A percentile compares a stretch with the other conserved stretches of the same genome.
phyloP scores from a whole-genome alignment of 2,329 filamentous ascomycete species.

The Aspergillus terreus region DNA sequence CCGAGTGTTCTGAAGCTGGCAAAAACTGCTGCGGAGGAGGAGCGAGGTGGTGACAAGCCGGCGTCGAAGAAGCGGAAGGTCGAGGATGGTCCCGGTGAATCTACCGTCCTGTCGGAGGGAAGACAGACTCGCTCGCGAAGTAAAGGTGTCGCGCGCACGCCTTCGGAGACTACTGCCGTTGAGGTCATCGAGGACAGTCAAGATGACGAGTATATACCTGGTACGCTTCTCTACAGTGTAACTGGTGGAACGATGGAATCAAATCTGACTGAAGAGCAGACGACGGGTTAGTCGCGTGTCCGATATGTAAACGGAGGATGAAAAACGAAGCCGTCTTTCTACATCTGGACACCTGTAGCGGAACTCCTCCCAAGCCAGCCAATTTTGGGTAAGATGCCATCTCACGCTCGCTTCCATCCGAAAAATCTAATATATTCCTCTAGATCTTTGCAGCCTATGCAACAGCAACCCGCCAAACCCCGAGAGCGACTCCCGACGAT shows the following conservation, averaged over 20 bases:
- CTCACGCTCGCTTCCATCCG: constrained; percentile 15
- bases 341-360: constrained; percentile 71
- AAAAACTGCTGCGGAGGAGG: constrained; percentile 48
- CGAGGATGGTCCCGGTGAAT: constrained; percentile 24
- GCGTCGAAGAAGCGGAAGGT: constrained; percentile 35
- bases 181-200: constrained; percentile 40
- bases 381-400: constrained; percentile 25
- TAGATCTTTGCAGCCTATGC: constrained; percentile 14
- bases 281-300: constrained; percentile 77
- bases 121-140: constrained; percentile 35
- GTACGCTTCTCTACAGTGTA: constrained; percentile 17
- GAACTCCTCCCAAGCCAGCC: constrained; percentile 15
- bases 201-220: constrained; percentile 36
- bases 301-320: constrained; percentile 76
- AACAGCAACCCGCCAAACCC: constrained; percentile 28
- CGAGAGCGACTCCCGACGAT: constrained; percentile 71
- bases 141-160: constrained; percentile 13
- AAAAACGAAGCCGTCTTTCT: constrained; percentile 71
- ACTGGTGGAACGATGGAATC: not conserved
- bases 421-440: constrained; percentile 16
- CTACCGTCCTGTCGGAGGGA: constrained; percentile 23
- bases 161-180: constrained; percentile 9
- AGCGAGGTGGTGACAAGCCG: constrained; percentile 45
- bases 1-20: constrained; percentile 63
- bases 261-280: constrained; percentile 41